Percentiles rank a stretch among this genome's conserved stretches.
Conservation (phyloP, 139 green algal species). For the Mychonastes homosphaera region DNA sequence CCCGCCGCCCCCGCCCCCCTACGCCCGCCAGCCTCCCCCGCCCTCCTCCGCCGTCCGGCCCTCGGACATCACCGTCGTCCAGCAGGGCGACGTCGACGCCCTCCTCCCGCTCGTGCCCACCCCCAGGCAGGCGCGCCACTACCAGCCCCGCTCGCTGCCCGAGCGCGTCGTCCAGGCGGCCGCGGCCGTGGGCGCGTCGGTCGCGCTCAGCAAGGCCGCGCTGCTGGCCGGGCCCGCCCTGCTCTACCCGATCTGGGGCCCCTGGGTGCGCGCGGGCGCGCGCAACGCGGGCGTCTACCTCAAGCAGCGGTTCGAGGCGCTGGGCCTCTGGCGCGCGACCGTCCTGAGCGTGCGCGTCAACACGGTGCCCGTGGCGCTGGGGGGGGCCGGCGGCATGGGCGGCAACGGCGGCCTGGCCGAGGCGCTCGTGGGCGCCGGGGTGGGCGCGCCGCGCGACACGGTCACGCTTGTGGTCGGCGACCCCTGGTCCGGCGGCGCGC, state of each 20-base stretch:
- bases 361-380: conserved; percentile 13
- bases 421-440: not conserved
- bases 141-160: conserved; percentile 27
- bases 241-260: conserved; percentile 59
- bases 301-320: conserved; percentile 21
- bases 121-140: conserved; percentile 44
- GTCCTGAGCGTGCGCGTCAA: conserved; percentile 11
- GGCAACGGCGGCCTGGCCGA: too few relatives aligned
- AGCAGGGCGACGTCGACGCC: conserved; percentile 19
- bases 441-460: conserved; percentile 1
- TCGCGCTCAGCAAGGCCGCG: conserved; percentile 46
- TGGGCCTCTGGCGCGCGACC: conserved; percentile 10
- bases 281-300: conserved; percentile 26
- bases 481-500: conserved; percentile 44
- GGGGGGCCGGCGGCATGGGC: not conserved
- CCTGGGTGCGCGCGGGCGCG: conserved; percentile 40
- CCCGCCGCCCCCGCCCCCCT: too few relatives aligned
- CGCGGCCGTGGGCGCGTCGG: conserved; percentile 35
- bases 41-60: conserved; percentile 1
- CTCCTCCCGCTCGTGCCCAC: conserved; percentile 47
- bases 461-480: conserved; percentile 52
- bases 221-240: conserved; percentile 48
- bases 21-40: too few relatives aligned
- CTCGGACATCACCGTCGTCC: conserved; percentile 24
- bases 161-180: conserved; percentile 46